phyloP scores from a whole-genome alignment of 225 moss, liverwort and hornwort genomes.

The Takakia lepidozioides region DNA sequence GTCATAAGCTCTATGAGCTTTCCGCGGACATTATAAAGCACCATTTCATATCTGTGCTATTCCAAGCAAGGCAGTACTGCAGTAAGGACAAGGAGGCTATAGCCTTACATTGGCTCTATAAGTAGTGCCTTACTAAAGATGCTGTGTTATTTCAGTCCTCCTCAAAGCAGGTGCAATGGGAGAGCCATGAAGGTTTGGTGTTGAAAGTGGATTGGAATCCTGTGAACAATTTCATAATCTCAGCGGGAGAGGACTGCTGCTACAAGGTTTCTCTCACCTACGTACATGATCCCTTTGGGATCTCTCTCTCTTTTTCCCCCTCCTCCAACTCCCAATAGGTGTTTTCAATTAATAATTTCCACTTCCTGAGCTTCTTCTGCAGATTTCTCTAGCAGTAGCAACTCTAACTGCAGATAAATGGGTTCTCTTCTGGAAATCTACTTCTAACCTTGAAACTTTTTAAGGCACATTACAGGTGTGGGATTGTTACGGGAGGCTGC shows the following conservation, averaged over 20 bases:
- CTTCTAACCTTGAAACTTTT: neutral
- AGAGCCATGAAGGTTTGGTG: constrained; percentile 63
- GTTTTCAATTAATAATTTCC: too few relatives aligned
- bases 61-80: neutral
- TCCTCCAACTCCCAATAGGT: too few relatives aligned
- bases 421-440: neutral
- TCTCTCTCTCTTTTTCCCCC: too few relatives aligned
- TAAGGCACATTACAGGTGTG: constrained; percentile 47
- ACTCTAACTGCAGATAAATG: neutral
- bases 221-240: constrained; percentile 68
- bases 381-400: too few relatives aligned
- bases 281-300: too few relatives aligned
- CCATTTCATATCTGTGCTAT: too few relatives aligned
- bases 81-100: too few relatives aligned
- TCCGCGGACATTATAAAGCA: too few relatives aligned
- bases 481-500: constrained; percentile 82
- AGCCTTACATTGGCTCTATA: too few relatives aligned
- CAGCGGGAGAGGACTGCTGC: constrained; percentile 75
- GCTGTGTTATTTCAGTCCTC: constrained; percentile 34
- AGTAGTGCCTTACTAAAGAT: neutral
- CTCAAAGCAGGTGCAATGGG: constrained; percentile 63
- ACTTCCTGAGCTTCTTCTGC: too few relatives aligned
- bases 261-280: constrained; percentile 61
- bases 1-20: too few relatives aligned
- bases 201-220: constrained; percentile 83